Conservation (phyloP, 2,329 filamentous ascomycete genomes). For the Ophiosphaerella narmari region DNA sequence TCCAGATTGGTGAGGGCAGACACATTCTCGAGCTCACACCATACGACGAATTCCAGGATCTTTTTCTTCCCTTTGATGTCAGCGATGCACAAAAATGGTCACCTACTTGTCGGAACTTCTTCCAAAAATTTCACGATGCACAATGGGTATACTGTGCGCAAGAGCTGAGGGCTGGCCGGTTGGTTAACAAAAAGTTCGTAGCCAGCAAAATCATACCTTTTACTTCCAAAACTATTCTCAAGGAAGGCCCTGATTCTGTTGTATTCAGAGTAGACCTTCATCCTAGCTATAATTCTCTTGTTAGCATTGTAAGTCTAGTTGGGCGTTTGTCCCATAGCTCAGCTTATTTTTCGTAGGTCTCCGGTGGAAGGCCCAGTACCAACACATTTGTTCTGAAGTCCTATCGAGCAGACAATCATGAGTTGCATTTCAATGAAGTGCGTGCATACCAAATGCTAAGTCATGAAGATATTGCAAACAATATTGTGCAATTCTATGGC, state of each 20-base stretch:
- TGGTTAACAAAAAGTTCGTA: slow-evolving; percentile 3
- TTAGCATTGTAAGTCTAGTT: background rate
- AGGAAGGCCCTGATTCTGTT: background rate
- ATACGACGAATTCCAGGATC: slow-evolving; percentile 8
- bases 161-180: background rate
- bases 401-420: slow-evolving; percentile 3
- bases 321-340: too few relatives aligned
- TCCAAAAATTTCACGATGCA: slow-evolving; percentile 10
- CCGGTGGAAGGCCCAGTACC: background rate
- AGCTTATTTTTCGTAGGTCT: too few relatives aligned
- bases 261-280: slow-evolving; percentile 14
- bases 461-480: slow-evolving; percentile 1
- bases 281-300: slow-evolving; percentile 13
- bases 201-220: slow-evolving; percentile 13
- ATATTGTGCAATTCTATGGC: slow-evolving; percentile 19
- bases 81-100: slow-evolving; percentile 1
- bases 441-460: slow-evolving; percentile 8
- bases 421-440: slow-evolving; percentile 19
- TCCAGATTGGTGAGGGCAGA: slow-evolving; percentile 8
- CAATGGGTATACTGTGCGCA: slow-evolving; percentile 21
- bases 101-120: background rate
- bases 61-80: slow-evolving; percentile 12
- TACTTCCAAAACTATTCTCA: background rate
- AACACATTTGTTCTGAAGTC: slow-evolving; percentile 23
- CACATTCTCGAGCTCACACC: slow-evolving; percentile 12